phyloP scores from a whole-genome alignment of 2,329 filamentous ascomycete species.

The Pseudogymnoascus sp. region DNA sequence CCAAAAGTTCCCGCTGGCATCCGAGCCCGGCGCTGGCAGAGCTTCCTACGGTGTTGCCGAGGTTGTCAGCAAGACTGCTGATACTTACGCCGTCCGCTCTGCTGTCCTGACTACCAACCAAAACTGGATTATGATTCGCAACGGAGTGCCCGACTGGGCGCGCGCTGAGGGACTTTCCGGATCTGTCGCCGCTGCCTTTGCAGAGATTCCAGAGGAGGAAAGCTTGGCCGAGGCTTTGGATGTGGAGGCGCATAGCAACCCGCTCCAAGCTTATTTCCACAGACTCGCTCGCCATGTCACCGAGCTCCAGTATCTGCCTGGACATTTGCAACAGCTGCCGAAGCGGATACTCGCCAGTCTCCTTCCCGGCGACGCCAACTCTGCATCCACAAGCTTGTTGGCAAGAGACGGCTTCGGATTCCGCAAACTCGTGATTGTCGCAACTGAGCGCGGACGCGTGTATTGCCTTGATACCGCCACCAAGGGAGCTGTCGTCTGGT shows the following conservation, averaged over 20 bases:
- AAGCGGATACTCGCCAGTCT: constrained; percentile 59
- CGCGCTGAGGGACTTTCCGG: constrained; percentile 77
- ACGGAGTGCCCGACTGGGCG: constrained; percentile 73
- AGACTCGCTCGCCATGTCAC: constrained; percentile 73
- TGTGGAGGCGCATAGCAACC: constrained; percentile 76
- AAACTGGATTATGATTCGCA: constrained; percentile 78
- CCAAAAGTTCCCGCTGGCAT: constrained; percentile 61
- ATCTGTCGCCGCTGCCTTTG: constrained; percentile 72
- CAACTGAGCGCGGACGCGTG: constrained; percentile 70
- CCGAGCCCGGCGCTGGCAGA: constrained; percentile 34
- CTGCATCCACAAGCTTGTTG: constrained; percentile 40
- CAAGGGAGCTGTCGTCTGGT: constrained; percentile 71
- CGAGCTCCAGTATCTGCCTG: constrained; percentile 71
- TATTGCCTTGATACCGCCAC: constrained; percentile 73
- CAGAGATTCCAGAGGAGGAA: constrained; percentile 66
- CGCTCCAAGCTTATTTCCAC: constrained; percentile 77
- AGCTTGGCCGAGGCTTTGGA: constrained; percentile 74
- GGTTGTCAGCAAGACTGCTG: constrained; percentile 62
- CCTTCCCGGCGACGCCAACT: constrained; percentile 44
- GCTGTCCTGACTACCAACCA: constrained; percentile 60
- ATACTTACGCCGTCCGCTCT: constrained; percentile 69
- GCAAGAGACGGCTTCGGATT: constrained; percentile 75
- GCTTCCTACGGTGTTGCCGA: constrained; percentile 70
- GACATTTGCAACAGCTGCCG: constrained; percentile 64
- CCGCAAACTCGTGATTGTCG: constrained; percentile 75